phyloP scores from a whole-genome alignment of 148 eudicot species.

The Polygonum maritimum region DNA sequence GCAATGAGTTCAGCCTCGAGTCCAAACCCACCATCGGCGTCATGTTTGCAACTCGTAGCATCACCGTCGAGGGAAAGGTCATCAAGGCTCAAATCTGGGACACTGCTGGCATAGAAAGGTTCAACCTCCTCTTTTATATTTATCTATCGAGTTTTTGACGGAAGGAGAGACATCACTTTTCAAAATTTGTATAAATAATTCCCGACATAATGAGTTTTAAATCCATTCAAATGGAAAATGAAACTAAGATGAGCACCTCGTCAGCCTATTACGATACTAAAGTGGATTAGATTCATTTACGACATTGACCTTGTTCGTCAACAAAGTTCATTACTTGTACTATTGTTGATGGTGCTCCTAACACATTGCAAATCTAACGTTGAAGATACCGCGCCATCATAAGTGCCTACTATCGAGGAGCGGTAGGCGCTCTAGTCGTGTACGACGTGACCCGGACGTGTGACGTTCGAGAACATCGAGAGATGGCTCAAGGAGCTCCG shows the following conservation, averaged over 20 bases:
- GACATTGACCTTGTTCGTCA: no score
- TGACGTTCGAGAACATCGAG: constrained; percentile 73
- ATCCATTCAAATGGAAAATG: no score
- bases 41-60: constrained; percentile 56
- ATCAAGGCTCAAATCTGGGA: constrained; percentile 76
- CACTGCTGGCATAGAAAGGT: constrained; percentile 73
- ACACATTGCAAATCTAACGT: neutral
- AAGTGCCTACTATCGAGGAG: constrained; percentile 86
- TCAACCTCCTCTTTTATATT: neutral
- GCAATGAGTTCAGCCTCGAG: constrained; percentile 54
- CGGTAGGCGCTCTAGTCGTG: constrained; percentile 74
- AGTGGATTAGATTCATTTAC: no score
- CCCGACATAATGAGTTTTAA: no score
- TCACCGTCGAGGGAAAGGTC: constrained; percentile 52
- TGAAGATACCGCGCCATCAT: constrained; percentile 79
- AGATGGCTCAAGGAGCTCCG: constrained; percentile 89
- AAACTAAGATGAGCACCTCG: no score
- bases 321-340: neutral
- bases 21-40: constrained; percentile 64
- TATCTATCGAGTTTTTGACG: neutral
- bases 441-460: constrained; percentile 78
- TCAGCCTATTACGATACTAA: no score
- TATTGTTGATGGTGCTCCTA: neutral
- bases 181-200: no score
- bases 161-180: no score